A percentile compares a stretch with the other conserved stretches of the same genome.
Conservation (phyloP, 2,329 filamentous ascomycete species). For the Aspergillus fischeri region DNA sequence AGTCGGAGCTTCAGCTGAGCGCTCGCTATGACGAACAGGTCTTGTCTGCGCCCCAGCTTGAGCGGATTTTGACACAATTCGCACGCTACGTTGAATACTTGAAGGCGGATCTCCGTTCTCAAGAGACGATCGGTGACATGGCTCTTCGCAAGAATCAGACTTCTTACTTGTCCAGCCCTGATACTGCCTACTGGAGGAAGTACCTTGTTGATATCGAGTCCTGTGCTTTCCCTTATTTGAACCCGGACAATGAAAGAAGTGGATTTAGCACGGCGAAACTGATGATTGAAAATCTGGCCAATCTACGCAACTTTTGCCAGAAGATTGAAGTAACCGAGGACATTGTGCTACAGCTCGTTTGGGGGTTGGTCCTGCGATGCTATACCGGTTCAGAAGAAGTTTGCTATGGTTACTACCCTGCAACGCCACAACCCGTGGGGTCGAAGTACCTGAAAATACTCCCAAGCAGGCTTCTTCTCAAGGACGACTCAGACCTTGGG, state of each 20-base stretch:
- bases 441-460: constrained; percentile 28
- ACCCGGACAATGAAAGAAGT: constrained; percentile 5
- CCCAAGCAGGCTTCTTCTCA: constrained; percentile 22
- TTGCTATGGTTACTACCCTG: constrained; percentile 42
- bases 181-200: constrained; percentile 43
- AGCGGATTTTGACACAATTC: constrained; percentile 8
- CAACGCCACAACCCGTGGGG: constrained; percentile 29
- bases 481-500: constrained; percentile 19
- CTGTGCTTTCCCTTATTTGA: constrained; percentile 42
- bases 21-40: constrained; percentile 7
- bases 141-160: constrained; percentile 22
- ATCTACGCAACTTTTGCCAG: constrained; percentile 23
- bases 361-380: constrained; percentile 42
- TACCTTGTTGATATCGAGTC: constrained; percentile 44
- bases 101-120: constrained; percentile 3
- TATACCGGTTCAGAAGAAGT: constrained; percentile 44
- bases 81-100: constrained; percentile 5
- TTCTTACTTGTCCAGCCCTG: constrained; percentile 21
- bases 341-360: constrained; percentile 38
- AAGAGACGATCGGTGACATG: constrained; percentile 11
- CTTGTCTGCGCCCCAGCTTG: constrained; percentile 5
- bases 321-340: constrained; percentile 16
- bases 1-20: constrained; percentile 1
- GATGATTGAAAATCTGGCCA: constrained; percentile 15
- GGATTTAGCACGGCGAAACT: constrained; percentile 13